Percentiles rank a stretch among this genome's conserved stretches.
These are phyloP conservation scores for Cryptococcus sp. DNA, from an alignment of 1,284 basidiomycete species.

Conservation along the genomic window DNA sequence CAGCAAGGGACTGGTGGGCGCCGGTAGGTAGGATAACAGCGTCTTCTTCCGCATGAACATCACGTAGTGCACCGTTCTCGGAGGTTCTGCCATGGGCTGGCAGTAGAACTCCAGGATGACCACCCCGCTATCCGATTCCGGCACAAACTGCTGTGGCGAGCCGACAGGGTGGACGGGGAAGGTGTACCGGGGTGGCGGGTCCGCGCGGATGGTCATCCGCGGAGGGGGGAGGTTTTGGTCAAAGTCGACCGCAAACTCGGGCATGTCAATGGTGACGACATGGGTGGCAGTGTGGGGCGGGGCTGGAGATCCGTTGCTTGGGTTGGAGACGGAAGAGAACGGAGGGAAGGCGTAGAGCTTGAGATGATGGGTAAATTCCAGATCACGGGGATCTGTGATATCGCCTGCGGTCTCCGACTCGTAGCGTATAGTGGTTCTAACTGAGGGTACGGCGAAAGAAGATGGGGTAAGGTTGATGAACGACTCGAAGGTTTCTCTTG, in stretches of 20 bases:
- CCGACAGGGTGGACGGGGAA: constrained; percentile 36
- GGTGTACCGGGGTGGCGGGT: constrained; percentile 44
- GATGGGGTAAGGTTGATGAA: constrained; percentile 41
- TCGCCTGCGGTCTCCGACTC: constrained; percentile 20
- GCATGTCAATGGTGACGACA: constrained; percentile 40
- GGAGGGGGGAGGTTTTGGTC: constrained; percentile 29
- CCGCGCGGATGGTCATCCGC: constrained; percentile 37
- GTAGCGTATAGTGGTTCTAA: constrained; percentile 27
- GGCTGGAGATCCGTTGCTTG: constrained; percentile 7
- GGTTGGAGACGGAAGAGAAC: constrained; percentile 10
- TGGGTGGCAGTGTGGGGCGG: constrained; percentile 33
- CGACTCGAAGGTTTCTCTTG: constrained; percentile 33
- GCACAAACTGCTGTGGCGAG: constrained; percentile 32
- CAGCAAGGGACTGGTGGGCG: constrained; percentile 34
- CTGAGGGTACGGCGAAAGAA: constrained; percentile 37
- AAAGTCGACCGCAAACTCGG: constrained; percentile 31
- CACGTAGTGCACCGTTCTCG: constrained; percentile 27
- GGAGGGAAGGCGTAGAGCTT: constrained; percentile 44
- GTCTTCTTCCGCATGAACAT: constrained; percentile 37
- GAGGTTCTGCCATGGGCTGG: constrained; percentile 16
- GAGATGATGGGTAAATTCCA: constrained; percentile 37
- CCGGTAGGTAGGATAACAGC: constrained; percentile 38
- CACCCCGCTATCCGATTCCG: constrained; percentile 42
- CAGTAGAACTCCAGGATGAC: constrained; percentile 39
- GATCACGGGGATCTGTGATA: constrained; percentile 26